These are phyloP conservation scores for Fragaria iinumae DNA, from an alignment of 306 rosid species.

Conservation along the genomic window DNA sequence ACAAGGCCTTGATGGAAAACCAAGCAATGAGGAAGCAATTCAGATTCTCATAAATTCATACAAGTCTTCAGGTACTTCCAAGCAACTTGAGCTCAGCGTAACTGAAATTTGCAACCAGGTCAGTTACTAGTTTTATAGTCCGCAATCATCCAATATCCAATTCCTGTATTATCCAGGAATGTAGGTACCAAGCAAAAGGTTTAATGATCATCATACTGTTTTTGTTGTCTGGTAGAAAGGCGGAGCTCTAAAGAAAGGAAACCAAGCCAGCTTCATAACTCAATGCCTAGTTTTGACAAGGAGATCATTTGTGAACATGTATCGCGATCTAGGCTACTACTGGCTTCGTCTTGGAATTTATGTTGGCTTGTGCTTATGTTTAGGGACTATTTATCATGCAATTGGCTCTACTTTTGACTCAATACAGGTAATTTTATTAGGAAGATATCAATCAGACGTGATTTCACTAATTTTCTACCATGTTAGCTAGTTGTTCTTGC, in stretches of 20 bases:
- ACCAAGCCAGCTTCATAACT: constrained; percentile 36
- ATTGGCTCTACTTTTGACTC: constrained; percentile 33
- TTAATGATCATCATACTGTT: not conserved
- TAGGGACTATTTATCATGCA: constrained; percentile 37
- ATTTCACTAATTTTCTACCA: not conserved
- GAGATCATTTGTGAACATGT: constrained; percentile 51
- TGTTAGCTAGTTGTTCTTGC: not conserved
- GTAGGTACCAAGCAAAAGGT: too few relatives aligned
- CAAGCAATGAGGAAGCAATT: constrained; percentile 33
- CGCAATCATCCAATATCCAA: too few relatives aligned
- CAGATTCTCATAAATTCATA: constrained; percentile 30
- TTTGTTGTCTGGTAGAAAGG: constrained; percentile 20
- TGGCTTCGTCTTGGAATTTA: constrained; percentile 48
- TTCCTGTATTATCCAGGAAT: too few relatives aligned
- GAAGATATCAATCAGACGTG: not conserved
- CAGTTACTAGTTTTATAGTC: too few relatives aligned
- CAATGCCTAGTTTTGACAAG: constrained; percentile 41
- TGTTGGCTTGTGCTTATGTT: constrained; percentile 34
- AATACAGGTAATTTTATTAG: constrained; percentile 30
- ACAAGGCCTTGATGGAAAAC: constrained; percentile 20
- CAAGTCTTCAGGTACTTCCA: constrained; percentile 22
- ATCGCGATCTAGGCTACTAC: constrained; percentile 47
- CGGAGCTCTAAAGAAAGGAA: constrained; percentile 19
- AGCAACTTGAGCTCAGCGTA: constrained; percentile 21
- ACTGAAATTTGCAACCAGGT: constrained; percentile 29